A percentile compares a stretch with the other conserved stretches of the same genome.
These are phyloP conservation scores for Brassica nigra DNA, from an alignment of 345 rosid species.

Conservation along the genomic window DNA sequence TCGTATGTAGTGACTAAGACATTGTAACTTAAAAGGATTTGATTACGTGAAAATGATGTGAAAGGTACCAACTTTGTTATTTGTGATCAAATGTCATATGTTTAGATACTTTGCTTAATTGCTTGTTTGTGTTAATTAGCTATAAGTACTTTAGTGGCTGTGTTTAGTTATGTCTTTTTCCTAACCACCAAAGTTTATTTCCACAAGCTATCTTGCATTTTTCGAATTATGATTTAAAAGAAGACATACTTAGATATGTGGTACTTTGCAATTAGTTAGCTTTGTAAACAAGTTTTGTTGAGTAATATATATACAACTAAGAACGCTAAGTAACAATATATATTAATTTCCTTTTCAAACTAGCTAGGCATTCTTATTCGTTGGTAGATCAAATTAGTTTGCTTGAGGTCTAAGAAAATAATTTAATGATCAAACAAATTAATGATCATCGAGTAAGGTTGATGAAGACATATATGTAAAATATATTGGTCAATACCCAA, in stretches of 20 bases:
- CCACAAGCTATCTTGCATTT: slow-evolving; percentile 21
- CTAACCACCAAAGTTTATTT: slow-evolving; percentile 35
- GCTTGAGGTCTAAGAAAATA: slow-evolving; percentile 25
- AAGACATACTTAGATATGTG: not conserved
- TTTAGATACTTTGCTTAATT: slow-evolving; percentile 24
- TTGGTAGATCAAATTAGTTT: slow-evolving; percentile 25
- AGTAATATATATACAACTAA: not conserved
- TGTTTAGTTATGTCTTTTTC: slow-evolving; percentile 36
- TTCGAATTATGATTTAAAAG: not conserved
- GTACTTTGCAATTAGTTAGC: not conserved
- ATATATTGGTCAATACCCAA: not conserved
- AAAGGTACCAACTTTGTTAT: slow-evolving; percentile 35
- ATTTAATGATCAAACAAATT: not conserved
- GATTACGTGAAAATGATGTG: slow-evolving; percentile 34
- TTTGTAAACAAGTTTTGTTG: slow-evolving; percentile 8
- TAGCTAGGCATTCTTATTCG: slow-evolving; percentile 9
- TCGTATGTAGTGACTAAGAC: slow-evolving; percentile 31
- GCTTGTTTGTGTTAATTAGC: slow-evolving; percentile 19
- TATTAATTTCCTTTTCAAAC: not conserved
- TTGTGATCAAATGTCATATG: not conserved
- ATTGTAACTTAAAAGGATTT: slow-evolving; percentile 25
- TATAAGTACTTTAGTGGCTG: slow-evolving; percentile 31
- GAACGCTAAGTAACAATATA: not conserved
- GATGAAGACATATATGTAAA: not conserved
- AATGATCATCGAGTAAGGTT: slow-evolving; percentile 22